Evolutionary conservation across 805 yeast species (phyloP).

Genomic region (Candida odintsovae): DNA sequence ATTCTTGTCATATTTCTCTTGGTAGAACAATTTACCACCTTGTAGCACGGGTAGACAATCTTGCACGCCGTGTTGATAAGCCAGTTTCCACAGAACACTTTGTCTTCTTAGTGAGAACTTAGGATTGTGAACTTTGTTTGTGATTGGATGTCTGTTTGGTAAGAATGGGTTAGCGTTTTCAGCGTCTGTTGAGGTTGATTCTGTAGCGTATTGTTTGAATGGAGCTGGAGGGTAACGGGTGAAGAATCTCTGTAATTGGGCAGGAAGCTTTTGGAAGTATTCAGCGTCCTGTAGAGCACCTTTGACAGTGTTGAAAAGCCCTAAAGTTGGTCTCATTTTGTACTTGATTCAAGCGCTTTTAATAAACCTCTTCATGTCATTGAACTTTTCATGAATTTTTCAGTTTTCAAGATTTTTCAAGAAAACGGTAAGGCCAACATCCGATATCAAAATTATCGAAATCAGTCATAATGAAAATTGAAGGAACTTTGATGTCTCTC

Average conservation of each 20-base stretch:
- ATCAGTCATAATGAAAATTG: not conserved
- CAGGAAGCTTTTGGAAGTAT: slow-evolving; percentile 58
- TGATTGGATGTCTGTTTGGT: slow-evolving; percentile 78
- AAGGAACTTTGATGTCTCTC: not conserved
- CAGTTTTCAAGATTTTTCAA: slow-evolving; percentile 1
- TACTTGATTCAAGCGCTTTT: too few species aligned
- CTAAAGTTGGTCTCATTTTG: slow-evolving; percentile 23
- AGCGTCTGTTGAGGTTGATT: slow-evolving; percentile 61
- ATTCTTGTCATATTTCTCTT: slow-evolving; percentile 68
- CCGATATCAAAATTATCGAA: slow-evolving; percentile 1
- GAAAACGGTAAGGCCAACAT: not conserved
- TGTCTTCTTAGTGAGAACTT: slow-evolving; percentile 76
- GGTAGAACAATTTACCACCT: slow-evolving; percentile 58
- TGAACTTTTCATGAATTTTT: not conserved
- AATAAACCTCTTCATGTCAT: not conserved
- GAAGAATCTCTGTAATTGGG: slow-evolving; percentile 66
- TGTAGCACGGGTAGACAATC: slow-evolving; percentile 61
- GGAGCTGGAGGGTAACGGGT: slow-evolving; percentile 81
- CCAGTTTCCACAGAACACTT: slow-evolving; percentile 77
- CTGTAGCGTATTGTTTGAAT: slow-evolving; percentile 56
- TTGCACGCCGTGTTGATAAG: slow-evolving; percentile 72
- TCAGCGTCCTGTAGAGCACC: slow-evolving; percentile 33
- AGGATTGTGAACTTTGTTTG: slow-evolving; percentile 73
- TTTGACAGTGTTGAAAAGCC: slow-evolving; percentile 7
- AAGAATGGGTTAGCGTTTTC: slow-evolving; percentile 80